Base-by-base conservation (phyloP, 192 early-diverging fungal genomes). In the Podila epicladia region DNA sequence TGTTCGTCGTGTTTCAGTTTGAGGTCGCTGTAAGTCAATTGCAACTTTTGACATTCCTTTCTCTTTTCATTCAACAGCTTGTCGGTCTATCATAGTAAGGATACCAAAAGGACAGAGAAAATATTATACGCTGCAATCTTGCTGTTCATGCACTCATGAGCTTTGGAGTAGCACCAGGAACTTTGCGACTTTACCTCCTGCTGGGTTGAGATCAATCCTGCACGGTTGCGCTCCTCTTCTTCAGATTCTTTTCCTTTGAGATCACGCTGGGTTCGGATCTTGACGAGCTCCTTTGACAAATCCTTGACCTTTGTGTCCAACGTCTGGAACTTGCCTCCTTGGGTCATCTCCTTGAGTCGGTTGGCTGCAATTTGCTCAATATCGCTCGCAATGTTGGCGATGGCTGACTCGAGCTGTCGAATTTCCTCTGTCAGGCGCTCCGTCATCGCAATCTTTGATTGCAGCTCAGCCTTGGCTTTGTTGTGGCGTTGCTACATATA, bases 241-340 rank as follows among this genome's bases (percentile, higher is more conserved):
- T 83, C 82, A 53, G 93, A 87, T 7, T 94, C 93, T 28, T 87
- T 75, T n/a, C 82, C 84, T 69, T 95, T 93, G n/a, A 98, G 86
- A 67, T 94, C 90, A 49, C 88, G 85, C 78, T 98, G 96, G 9
- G 96, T 96, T 62, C 92, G 92, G 28, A 95, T 87, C 58, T 92
- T 90, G 24, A 95, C 95, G 31, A 97, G 83, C 33, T 96, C 86
- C 67, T 94, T 97, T 28, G 92, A 85, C 22, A 89, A 84, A 49
- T 94, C 91, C 63, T 95, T 95, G 38, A 93, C 90, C 32, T 85
- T 72, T 0, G 78, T 84, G 72, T 98, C 95, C 49, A 99, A 67
- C 53, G 88, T 73, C 60, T 89, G 86, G 62, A 92, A 94, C 75
- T 87, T 92, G 62, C 87, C 85, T 32, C 89, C 91, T 48, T 87